A percentile compares a stretch with the other conserved stretches of the same genome.
Conservation (phyloP, 2,329 filamentous ascomycete species). For the Fusarium clavum region DNA sequence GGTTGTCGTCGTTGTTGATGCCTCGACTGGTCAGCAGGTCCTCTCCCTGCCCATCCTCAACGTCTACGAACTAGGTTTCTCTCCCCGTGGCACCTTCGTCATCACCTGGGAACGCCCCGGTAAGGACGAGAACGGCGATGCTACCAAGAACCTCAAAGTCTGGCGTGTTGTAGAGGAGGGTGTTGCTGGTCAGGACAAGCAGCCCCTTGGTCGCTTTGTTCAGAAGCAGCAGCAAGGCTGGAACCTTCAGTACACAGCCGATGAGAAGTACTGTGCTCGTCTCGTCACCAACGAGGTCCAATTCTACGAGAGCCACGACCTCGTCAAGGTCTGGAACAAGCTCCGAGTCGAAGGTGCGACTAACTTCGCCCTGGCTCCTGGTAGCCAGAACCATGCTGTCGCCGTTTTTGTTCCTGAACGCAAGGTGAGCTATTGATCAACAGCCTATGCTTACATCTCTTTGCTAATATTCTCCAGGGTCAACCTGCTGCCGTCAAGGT, state of each 20-base stretch:
- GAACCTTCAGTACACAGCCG: constrained; percentile 96
- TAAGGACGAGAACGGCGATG: constrained; percentile 94
- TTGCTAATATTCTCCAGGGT: constrained; percentile 66
- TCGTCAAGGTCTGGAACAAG: constrained; percentile 93
- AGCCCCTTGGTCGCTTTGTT: constrained; percentile 88
- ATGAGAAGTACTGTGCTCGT: constrained; percentile 93
- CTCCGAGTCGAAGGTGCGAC: constrained; percentile 89
- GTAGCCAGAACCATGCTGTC: constrained; percentile 84
- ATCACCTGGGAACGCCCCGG: constrained; percentile 96
- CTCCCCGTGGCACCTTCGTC: constrained; percentile 88
- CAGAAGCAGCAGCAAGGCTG: constrained; percentile 96
- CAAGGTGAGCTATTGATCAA: constrained; percentile 69
- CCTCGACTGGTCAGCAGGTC: constrained; percentile 78
- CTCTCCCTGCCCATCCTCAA: constrained; percentile 81
- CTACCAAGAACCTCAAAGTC: constrained; percentile 95
- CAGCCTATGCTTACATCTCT: neutral
- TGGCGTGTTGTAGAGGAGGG: constrained; percentile 85
- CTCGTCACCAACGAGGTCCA: constrained; percentile 97
- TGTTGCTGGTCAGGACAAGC: constrained; percentile 71
- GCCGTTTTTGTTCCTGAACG: constrained; percentile 96
- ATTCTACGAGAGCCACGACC: constrained; percentile 90
- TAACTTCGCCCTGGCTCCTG: constrained; percentile 90
- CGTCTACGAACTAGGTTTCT: constrained; percentile 95
- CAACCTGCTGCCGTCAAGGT: constrained; percentile 95
- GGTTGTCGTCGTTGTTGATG: constrained; percentile 85